These are phyloP conservation scores for Tricholomella constricta DNA, from an alignment of 768 basidiomycete species.

Conservation along the genomic window DNA sequence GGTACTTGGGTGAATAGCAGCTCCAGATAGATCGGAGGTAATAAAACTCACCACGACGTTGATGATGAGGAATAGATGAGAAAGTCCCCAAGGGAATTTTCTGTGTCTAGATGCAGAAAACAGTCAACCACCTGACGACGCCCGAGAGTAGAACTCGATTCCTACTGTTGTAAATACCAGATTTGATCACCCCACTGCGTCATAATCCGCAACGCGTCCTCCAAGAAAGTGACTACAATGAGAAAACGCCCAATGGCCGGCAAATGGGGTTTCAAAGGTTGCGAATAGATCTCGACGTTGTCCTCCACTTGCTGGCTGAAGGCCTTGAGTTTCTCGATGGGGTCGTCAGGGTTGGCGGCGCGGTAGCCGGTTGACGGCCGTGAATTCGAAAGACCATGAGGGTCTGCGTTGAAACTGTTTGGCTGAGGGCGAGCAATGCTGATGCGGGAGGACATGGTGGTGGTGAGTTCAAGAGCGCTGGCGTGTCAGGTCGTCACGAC, in stretches of 20 bases:
- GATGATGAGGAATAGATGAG: conserved; percentile 87
- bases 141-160: not conserved
- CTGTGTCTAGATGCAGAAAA: conserved; percentile 66
- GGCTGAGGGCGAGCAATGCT: conserved; percentile 74
- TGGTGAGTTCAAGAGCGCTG: conserved; percentile 30
- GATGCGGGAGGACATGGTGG: conserved; percentile 80
- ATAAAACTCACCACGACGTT: conserved; percentile 81
- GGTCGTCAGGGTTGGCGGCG: conserved; percentile 80
- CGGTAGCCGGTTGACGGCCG: conserved; percentile 72
- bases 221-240: conserved; percentile 97
- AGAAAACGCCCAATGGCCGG: conserved; percentile 95
- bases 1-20: not conserved
- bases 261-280: conserved; percentile 91
- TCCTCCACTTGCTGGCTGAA: conserved; percentile 85
- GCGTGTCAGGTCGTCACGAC: conserved; percentile 50
- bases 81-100: conserved; percentile 93
- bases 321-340: conserved; percentile 72
- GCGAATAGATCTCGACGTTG: conserved; percentile 86
- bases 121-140: conserved; percentile 11
- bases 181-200: conserved; percentile 97
- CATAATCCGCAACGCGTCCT: conserved; percentile 91
- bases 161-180: conserved; percentile 97
- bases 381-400: conserved; percentile 78
- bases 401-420: conserved; percentile 64
- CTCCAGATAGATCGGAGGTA: not conserved